A percentile compares a stretch with the other conserved stretches of the same genome.
Evolutionary conservation across 345 rosid genomes (phyloP).

Genomic region (Ceriops tagal): DNA sequence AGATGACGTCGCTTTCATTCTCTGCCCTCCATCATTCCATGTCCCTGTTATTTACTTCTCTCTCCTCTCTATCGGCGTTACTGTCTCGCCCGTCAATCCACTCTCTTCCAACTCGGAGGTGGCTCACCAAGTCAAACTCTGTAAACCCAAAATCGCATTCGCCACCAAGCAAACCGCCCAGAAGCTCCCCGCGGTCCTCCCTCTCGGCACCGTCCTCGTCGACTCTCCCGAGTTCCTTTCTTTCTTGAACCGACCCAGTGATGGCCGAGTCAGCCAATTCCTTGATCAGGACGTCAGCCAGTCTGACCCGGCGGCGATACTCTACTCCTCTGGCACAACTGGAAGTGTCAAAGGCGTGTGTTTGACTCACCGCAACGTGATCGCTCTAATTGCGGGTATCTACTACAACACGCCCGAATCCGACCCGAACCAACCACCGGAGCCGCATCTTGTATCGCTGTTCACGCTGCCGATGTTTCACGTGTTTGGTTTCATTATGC

Average conservation of each 20-base stretch:
- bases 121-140: constrained; percentile 51
- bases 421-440: constrained; percentile 12
- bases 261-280: background rate
- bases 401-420: constrained; percentile 14
- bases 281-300: constrained; percentile 38
- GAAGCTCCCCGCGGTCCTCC: constrained; percentile 34
- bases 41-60: constrained; percentile 69
- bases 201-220: constrained; percentile 43
- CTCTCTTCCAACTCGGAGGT: constrained; percentile 53
- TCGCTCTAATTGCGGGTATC: constrained; percentile 52
- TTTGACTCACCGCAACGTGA: constrained; percentile 65
- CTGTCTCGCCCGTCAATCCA: constrained; percentile 73
- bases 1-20: constrained; percentile 61
- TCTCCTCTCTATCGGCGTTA: constrained; percentile 64
- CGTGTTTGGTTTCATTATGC: constrained; percentile 43
- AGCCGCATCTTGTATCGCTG: constrained; percentile 42
- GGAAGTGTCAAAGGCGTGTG: constrained; percentile 69
- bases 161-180: constrained; percentile 47
- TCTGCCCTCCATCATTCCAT: constrained; percentile 55
- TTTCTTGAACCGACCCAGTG: constrained; percentile 25
- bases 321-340: constrained; percentile 81
- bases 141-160: constrained; percentile 65
- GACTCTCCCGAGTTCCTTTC: constrained; percentile 79
- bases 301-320: constrained; percentile 61
- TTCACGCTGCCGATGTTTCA: constrained; percentile 48